Conservation (phyloP, 257 asterid species). For the Rubia yunnanensis region DNA sequence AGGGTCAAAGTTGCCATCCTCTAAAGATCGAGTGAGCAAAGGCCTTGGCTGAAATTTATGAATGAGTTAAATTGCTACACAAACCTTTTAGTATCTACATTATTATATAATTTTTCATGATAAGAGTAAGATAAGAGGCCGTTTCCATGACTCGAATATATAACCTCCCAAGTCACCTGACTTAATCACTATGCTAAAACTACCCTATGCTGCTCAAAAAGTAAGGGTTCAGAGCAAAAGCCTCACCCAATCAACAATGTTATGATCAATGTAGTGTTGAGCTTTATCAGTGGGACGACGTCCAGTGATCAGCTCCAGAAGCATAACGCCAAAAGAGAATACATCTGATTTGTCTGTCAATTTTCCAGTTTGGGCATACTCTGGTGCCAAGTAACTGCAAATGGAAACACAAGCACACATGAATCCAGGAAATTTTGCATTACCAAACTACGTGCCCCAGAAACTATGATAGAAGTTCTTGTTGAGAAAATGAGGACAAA, state of each 20-base stretch:
- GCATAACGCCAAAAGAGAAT: constrained; percentile 85
- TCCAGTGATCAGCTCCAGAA: constrained; percentile 86
- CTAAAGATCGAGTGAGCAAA: constrained; percentile 63
- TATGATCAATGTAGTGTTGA: constrained; percentile 72
- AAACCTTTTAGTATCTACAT: no score
- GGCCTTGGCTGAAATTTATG: constrained; percentile 88
- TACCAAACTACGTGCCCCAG: not conserved
- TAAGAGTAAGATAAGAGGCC: no score
- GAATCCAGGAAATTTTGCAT: not conserved
- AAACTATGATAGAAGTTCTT: constrained; percentile 5
- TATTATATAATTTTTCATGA: no score
- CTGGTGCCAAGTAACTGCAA: constrained; percentile 89
- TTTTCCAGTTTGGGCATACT: constrained; percentile 88
- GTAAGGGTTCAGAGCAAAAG: constrained; percentile 4
- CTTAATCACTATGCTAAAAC: no score
- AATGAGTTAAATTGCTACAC: no score
- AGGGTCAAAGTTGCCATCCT: constrained; percentile 38
- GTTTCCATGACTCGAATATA: no score
- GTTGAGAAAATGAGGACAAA: constrained; percentile 16
- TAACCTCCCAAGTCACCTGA: no score
- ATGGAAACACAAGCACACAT: not conserved
- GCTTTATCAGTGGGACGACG: constrained; percentile 77
- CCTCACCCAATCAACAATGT: constrained; percentile 86
- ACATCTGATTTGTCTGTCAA: constrained; percentile 77
- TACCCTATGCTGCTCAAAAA: no score